Conservation (phyloP, 2,329 filamentous ascomycete species). For the Cladophialophora bantiana region DNA sequence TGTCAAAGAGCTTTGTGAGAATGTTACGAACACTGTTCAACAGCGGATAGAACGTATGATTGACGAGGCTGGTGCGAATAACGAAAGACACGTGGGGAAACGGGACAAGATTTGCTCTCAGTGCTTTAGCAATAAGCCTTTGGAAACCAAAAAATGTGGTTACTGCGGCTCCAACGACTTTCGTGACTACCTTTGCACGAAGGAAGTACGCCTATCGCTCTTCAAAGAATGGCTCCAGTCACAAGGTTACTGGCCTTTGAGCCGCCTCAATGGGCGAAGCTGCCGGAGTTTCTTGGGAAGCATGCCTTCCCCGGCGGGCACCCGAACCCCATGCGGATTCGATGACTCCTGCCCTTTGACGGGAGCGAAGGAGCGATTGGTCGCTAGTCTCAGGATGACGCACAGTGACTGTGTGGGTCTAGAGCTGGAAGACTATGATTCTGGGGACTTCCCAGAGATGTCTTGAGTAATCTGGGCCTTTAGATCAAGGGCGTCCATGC, state of each 20-base stretch:
- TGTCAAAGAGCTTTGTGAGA: conserved; percentile 9
- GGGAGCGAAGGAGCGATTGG: background rate
- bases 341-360: background rate
- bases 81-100: background rate
- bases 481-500: no score
- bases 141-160: conserved; percentile 17
- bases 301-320: background rate
- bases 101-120: conserved; percentile 4
- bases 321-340: background rate
- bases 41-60: conserved; percentile 7
- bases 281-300: conserved; percentile 8
- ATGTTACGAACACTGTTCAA: background rate
- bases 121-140: conserved; percentile 8
- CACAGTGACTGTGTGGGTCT: background rate
- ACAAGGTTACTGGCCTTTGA: conserved; percentile 16
- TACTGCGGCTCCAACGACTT: conserved; percentile 13
- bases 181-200: conserved; percentile 14
- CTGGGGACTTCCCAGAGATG: background rate
- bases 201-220: background rate
- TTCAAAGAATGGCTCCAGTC: conserved; percentile 11
- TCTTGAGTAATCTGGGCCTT: no score
- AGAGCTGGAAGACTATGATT: background rate
- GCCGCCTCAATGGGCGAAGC: background rate
- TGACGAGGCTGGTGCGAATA: background rate
- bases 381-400: background rate